Evolutionary conservation across 139 green algal species (phyloP).

Genomic region (Chlamydomonas asymmetrica): DNA sequence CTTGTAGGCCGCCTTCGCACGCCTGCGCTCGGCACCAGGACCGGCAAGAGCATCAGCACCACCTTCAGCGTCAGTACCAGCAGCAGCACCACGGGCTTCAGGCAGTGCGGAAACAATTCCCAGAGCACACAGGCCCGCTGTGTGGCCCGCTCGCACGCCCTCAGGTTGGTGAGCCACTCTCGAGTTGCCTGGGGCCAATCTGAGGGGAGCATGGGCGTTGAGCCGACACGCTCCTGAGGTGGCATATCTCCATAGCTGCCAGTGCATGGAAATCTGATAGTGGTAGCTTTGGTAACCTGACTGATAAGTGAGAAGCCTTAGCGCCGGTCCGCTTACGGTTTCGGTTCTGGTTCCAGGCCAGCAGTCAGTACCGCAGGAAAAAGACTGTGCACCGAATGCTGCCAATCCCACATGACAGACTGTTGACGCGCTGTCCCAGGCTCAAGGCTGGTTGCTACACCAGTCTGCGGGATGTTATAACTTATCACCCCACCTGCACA

Average conservation of each 20-base stretch:
- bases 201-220: no score
- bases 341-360: no score
- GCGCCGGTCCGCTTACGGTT: no score
- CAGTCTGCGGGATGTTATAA: background rate
- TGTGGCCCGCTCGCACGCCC: no score
- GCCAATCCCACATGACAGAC: background rate
- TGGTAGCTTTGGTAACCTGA: no score
- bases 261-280: no score
- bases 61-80: background rate
- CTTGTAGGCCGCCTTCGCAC: slow-evolving; percentile 70
- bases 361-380: background rate
- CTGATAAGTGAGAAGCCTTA: no score
- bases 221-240: no score
- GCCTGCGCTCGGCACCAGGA: slow-evolving; percentile 33
- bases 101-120: background rate
- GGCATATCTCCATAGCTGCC: no score
- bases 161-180: background rate
- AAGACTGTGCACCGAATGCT: background rate
- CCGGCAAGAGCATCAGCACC: background rate
- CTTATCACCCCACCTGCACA: background rate
- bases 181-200: no score
- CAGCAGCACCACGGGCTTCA: background rate
- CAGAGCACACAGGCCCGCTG: background rate
- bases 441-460: background rate
- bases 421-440: background rate